Conservation (phyloP, 2,329 filamentous ascomycete genomes). For the Hypoxylon sp. region DNA sequence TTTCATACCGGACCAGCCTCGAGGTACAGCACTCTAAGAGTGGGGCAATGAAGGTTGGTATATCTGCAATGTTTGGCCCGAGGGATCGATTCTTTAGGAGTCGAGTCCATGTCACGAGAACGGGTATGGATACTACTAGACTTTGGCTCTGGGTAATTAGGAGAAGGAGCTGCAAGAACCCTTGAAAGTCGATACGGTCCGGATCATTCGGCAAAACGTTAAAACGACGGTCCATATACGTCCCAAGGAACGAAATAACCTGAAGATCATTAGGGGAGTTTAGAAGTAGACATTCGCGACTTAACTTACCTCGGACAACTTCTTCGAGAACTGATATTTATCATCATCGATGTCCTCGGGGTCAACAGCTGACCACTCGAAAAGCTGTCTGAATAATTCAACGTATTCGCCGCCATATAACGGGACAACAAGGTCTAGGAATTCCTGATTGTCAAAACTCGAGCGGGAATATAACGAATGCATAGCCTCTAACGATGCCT, state of each 20-base stretch:
- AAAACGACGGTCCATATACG: constrained; percentile 85
- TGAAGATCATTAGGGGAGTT: constrained; percentile 55
- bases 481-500: constrained; percentile 87
- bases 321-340: constrained; percentile 93
- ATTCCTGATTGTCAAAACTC: constrained; percentile 83
- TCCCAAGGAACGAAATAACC: constrained; percentile 88
- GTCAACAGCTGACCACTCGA: constrained; percentile 84
- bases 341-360: constrained; percentile 89
- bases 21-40: constrained; percentile 87
- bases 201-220: constrained; percentile 70
- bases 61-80: constrained; percentile 72
- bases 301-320: constrained; percentile 84
- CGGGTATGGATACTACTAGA: constrained; percentile 91
- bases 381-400: constrained; percentile 78
- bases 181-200: constrained; percentile 74
- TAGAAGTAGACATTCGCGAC: constrained; percentile 4
- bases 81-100: constrained; percentile 81
- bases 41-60: constrained; percentile 75
- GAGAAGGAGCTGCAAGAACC: constrained; percentile 84
- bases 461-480: constrained; percentile 84
- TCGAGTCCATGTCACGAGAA: constrained; percentile 90
- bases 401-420: constrained; percentile 83
- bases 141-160: constrained; percentile 87
- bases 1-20: constrained; percentile 89
- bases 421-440: constrained; percentile 81